Evolutionary conservation across 2,329 filamentous ascomycete genomes (phyloP), one percentile per base, ranked within the genome.

Genomic region (Botryotinia calthae): DNA sequence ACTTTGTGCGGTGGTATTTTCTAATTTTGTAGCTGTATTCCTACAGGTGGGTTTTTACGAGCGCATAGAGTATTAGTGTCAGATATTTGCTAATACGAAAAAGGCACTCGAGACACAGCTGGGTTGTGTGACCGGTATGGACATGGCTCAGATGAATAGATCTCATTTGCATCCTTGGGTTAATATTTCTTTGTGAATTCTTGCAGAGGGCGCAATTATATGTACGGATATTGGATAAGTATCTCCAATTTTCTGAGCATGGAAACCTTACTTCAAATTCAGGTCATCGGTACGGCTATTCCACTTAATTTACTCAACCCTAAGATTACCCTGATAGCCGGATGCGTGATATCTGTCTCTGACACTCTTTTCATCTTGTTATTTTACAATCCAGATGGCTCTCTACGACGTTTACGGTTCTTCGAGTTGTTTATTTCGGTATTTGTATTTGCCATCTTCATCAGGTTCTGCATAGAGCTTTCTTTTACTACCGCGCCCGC

Each of bases 251-350:
- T 31, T 44, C 1, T 63, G 2, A 18, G 31, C 44, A 18, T 14
- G 25, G 20, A 34, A 37, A 37, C 9, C 31, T 44, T n/a, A 42
- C 20, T 25, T 56, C 2, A 18, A 54, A 56, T 31, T 31, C 70
- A 86, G 85, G 90, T 92, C 31, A 91, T 92, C 75, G 90, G 90
- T 63, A 90, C 89, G n/a, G 90, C 90, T 20, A 91, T 92, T 74
- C 89, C 88, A 0, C 81, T 92, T 59, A 91, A 92, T 76, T 82
- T 92, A 22, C 84, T 92, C 42, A 84, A 89, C 48, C 87, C 87
- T 0, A 83, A 87, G 73, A 83, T 92, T 3, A 90, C 90, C 0
- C 82, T 92, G 7, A 88, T 91, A 0, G 89, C 87, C 0, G 8
- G 37, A 20, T 91, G 89, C 74, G 89, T 88, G 25, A 84, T 93